phyloP scores from a whole-genome alignment of 139 green algal genomes.

The Picochlorum sp. region DNA sequence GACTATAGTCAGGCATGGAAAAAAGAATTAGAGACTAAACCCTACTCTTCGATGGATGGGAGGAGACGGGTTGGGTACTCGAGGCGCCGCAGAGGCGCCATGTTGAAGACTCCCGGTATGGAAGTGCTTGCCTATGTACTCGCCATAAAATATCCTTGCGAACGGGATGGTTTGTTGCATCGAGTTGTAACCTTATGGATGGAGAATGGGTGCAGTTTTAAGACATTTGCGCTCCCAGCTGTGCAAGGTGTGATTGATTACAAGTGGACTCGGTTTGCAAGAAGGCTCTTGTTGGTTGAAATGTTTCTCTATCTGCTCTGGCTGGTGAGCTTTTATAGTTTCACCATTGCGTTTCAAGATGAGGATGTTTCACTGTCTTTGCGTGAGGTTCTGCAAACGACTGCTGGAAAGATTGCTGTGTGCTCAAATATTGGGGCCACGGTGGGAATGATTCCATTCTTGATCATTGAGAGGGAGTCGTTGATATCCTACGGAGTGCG shows the following conservation, averaged over 20 bases:
- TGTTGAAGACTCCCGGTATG: conserved; percentile 18
- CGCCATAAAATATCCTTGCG: conserved; percentile 38
- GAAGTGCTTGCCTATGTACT: conserved; percentile 50
- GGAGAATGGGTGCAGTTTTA: conserved; percentile 17
- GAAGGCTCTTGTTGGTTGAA: conserved; percentile 28
- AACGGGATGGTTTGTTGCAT: conserved; percentile 44
- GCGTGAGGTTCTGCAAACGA: conserved; percentile 28
- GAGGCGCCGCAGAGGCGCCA: conserved; percentile 12
- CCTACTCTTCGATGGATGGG: not conserved
- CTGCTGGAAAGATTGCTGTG: conserved; percentile 21
- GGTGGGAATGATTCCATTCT: conserved; percentile 41
- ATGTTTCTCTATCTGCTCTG: conserved; percentile 36
- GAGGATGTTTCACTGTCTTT: conserved; percentile 24
- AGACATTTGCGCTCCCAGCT: conserved; percentile 24
- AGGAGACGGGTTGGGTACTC: conserved; percentile 12
- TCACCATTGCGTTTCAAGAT: conserved; percentile 41
- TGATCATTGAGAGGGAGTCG: conserved; percentile 32
- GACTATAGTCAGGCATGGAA: conserved; percentile 25
- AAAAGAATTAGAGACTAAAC: not conserved
- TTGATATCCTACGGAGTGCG: conserved; percentile 27
- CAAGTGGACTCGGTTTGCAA: conserved; percentile 41
- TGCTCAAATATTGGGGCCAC: conserved; percentile 22
- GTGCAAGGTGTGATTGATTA: conserved; percentile 21
- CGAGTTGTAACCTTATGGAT: conserved; percentile 40
- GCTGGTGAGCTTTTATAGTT: conserved; percentile 40